A percentile compares a stretch with the other conserved stretches of the same genome.
phyloP scores from a whole-genome alignment of 2,329 filamentous ascomycete genomes.

The Aspergillus clavatus region DNA sequence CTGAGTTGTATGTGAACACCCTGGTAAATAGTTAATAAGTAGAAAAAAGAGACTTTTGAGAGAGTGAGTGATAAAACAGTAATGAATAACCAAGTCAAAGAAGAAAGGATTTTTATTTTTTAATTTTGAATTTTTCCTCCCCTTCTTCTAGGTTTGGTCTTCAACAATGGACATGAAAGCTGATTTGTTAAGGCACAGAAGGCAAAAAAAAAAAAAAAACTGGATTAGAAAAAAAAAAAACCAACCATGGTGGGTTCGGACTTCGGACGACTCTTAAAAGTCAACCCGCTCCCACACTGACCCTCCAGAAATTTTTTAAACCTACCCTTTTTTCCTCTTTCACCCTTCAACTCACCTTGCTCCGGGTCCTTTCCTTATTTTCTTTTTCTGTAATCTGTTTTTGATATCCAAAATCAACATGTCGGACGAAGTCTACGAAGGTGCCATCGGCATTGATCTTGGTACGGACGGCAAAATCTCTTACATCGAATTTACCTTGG shows the following conservation, averaged over 20 bases:
- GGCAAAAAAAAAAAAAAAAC: background rate
- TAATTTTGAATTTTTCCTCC: no score
- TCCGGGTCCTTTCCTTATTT: slow-evolving; percentile 19
- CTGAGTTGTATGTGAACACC: no score
- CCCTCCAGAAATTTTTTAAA: slow-evolving; percentile 3
- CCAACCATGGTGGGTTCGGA: background rate
- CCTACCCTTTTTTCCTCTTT: slow-evolving; percentile 3
- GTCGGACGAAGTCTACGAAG: slow-evolving; percentile 98
- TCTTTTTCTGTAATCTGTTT: slow-evolving; percentile 37
- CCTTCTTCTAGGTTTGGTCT: slow-evolving; percentile 9
- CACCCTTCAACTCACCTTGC: slow-evolving; percentile 8
- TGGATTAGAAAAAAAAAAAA: no score
- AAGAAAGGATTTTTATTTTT: slow-evolving; percentile 14
- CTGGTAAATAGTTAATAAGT: no score
- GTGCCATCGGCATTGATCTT: slow-evolving; percentile 99
- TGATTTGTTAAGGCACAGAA: no score
- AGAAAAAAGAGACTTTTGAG: no score
- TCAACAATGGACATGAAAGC: slow-evolving; percentile 7
- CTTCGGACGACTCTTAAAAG: background rate
- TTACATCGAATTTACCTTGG: slow-evolving; percentile 2
- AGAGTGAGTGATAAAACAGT: no score
- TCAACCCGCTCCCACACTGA: slow-evolving; percentile 7
- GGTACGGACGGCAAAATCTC: slow-evolving; percentile 55
- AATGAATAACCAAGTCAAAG: no score
- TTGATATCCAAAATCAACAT: slow-evolving; percentile 46